Base-by-base conservation (phyloP, 495 filamentous ascomycete species). In the Podospora bellae-mahoneyi region DNA sequence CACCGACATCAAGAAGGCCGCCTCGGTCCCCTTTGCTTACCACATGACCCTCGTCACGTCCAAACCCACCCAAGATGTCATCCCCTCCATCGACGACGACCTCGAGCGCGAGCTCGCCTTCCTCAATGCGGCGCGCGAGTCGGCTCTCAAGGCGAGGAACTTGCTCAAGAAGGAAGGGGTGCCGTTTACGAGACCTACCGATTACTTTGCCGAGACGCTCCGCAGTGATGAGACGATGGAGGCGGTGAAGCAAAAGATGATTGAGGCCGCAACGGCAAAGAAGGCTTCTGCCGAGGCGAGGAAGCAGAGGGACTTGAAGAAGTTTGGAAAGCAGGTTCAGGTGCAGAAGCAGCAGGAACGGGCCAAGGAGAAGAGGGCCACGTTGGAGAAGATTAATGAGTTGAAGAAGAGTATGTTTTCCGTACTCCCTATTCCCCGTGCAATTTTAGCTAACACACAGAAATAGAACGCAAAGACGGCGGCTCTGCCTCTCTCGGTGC, bases 161-260 rank as follows among this genome's bases (percentile, higher is more conserved):
- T 78, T 88, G 44, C 85, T 99, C 56, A 91, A 91, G 78, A 90
- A 90, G 73, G 93, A 96, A 77, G 90, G 89, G 44, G 83, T 93
- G 7, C 87, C 89, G 7, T 98, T 98, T 81, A 89, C 91, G 5
- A 87, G 95, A 4, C 95, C 95, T 7, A 87, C 84, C 39, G 95
- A 99, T 79, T 99, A 96, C 82, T 98, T 99, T 73, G 95, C 95
- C 28, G 95, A 99, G 84, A 99, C 97, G 91, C 87, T 97, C 68
- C 97, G 97, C 85, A 92, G 88, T 74, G 96, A 99, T 80, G 94
- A 96, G 83, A 96, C 96, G 76, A 99, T 99, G 95, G 90, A 91
- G 72, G 90, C 89, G 83, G 92, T 99, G 78, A 96, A 95, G 85
- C 87, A 88, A 78, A 97, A 96, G 85, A 82, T 98, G 74, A 85